Evolutionary conservation across 768 basidiomycete species (phyloP).

Genomic region (Pulveroboletus frians): DNA sequence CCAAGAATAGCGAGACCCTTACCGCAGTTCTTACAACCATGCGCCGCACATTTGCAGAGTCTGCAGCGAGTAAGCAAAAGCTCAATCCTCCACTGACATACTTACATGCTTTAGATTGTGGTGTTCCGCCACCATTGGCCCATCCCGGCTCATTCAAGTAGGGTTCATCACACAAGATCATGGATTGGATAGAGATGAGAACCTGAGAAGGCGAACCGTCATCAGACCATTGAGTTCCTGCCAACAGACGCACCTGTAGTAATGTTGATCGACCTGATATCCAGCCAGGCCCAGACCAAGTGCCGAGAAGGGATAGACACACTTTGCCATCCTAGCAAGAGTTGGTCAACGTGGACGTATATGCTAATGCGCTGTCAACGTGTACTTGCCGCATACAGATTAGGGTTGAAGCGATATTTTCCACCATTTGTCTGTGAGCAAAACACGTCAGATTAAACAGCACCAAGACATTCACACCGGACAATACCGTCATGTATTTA

Average conservation of each 20-base stretch:
- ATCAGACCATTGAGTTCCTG: not conserved
- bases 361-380: not conserved
- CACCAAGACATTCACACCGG: not conserved
- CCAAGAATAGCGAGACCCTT: constrained; percentile 19
- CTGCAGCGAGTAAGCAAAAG: constrained; percentile 35
- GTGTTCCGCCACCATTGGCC: constrained; percentile 67
- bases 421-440: constrained; percentile 70
- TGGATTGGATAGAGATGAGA: constrained; percentile 91
- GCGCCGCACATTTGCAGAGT: constrained; percentile 86
- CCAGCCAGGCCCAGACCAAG: constrained; percentile 95
- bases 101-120: constrained; percentile 74
- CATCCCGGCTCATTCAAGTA: constrained; percentile 92
- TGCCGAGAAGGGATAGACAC: constrained; percentile 85
- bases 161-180: constrained; percentile 92
- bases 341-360: not conserved
- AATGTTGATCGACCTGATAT: constrained; percentile 84
- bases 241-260: constrained; percentile 54
- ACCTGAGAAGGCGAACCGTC: constrained; percentile 38
- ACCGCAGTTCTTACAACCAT: constrained; percentile 92
- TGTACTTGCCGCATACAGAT: constrained; percentile 75
- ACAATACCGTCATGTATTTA: constrained; percentile 55
- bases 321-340: constrained; percentile 85
- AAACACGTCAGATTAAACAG: constrained; percentile 6
- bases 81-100: not conserved
- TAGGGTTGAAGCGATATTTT: constrained; percentile 89